Percentiles rank a stretch among this genome's conserved stretches.
Evolutionary conservation across 768 basidiomycete species (phyloP).

Genomic region (Leccinum obscurum): DNA sequence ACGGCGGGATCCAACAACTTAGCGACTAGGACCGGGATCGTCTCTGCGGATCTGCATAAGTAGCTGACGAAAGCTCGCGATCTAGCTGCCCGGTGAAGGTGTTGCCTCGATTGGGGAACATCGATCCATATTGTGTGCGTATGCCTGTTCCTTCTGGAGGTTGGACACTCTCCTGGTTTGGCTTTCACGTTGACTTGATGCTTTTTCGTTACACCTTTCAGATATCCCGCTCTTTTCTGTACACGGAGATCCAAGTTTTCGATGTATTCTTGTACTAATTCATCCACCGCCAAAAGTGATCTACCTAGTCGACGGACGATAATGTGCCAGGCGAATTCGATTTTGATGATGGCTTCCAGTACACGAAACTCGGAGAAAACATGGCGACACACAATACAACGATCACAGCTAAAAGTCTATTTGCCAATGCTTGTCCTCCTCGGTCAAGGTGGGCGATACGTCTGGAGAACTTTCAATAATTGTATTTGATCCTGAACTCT

Average conservation of each 20-base stretch:
- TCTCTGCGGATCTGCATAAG: neutral
- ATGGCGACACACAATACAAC: too few species aligned
- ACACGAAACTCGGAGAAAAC: too few species aligned
- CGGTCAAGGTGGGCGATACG: too few species aligned
- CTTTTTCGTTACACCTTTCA: neutral
- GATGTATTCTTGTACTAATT: neutral
- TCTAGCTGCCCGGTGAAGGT: neutral
- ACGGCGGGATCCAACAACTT: conserved; percentile 3
- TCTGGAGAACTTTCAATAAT: neutral
- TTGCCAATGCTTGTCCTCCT: too few species aligned
- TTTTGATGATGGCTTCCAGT: too few species aligned
- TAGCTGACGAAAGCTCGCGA: neutral
- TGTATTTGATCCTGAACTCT: neutral
- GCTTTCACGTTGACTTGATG: neutral
- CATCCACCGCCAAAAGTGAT: too few species aligned
- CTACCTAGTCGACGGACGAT: too few species aligned
- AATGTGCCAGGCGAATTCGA: too few species aligned
- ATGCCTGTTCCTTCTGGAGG: neutral
- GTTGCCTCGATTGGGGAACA: neutral
- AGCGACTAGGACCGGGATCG: neutral
- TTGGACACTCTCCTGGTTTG: neutral
- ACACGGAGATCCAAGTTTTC: neutral
- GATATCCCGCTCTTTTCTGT: neutral
- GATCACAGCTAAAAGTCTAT: too few species aligned
- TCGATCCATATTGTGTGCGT: neutral